Evolutionary conservation across 306 rosid species (phyloP), one percentile per base, ranked within the genome.

Genomic region (Mimosa pudica): DNA sequence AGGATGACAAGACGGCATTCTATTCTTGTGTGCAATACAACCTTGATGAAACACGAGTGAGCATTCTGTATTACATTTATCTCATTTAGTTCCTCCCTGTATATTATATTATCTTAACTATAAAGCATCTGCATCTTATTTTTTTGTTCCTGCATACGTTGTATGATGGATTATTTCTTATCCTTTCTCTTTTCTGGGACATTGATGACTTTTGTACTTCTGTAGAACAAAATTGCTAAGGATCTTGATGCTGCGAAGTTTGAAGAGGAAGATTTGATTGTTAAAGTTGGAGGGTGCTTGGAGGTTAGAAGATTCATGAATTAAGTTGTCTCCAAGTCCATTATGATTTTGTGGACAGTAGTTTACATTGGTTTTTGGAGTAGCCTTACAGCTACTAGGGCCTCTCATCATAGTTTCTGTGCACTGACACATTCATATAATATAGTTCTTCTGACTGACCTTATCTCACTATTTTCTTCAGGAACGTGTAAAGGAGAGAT

Each of bases 1-100:
- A 95, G 88, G 98, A 95, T 84, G 98, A 95, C 49, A 95, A 90
- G 87, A 85, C 78, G 90, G 98, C 98, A 79, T 95, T 95, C 85
- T 91, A 91, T 88, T 20, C 90, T 75, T 92, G 98, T 63, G 73
- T 95, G 75, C 87, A 86, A 57, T 80, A 77, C 90, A 95, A 92
- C 83, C 88, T 95, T 36, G 88, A 85, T 73, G 98, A 95, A 95
- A 95, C 98, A 48, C 92, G 94, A 74, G 98, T 95, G 76, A 91
- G 97, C 80, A 83, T 77, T 41, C 83, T 47, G 44, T 77, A 64
- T 74, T 51, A 62, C 82, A 69, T 76, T 33, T 55, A 52, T 75
- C 66, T 70, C 24, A 10, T 33, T 8, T 60, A 36, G 65, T 69
- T 67, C 71, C 75, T 32, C 76, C 65, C 38, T 71, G 24, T 3